phyloP scores from a whole-genome alignment of 1,139 yeast genomes.

The Geotrichum bryndzae region DNA sequence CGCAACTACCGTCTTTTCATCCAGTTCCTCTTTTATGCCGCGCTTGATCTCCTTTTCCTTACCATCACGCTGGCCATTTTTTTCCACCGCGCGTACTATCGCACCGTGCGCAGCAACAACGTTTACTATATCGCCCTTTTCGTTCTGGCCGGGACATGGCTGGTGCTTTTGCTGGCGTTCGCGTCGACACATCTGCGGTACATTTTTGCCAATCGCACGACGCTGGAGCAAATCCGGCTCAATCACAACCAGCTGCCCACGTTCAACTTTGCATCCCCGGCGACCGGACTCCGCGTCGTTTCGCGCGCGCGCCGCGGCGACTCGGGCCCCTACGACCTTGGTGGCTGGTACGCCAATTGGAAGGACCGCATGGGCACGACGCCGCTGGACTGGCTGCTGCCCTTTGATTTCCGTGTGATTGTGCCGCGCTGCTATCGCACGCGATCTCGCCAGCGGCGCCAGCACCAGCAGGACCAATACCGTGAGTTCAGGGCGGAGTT shows the following conservation, averaged over 20 bases:
- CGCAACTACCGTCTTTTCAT: constrained; percentile 53
- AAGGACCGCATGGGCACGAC: constrained; percentile 8
- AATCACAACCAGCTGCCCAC: constrained; percentile 25
- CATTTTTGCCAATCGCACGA: constrained; percentile 30
- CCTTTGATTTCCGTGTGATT: not conserved
- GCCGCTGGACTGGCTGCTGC: constrained; percentile 9
- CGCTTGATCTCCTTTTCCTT: not conserved
- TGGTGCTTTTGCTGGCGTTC: constrained; percentile 26
- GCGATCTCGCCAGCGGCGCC: not conserved
- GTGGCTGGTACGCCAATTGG: constrained; percentile 20
- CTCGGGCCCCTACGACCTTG: constrained; percentile 33
- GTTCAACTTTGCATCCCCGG: constrained; percentile 24
- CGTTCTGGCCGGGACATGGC: constrained; percentile 26
- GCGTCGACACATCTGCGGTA: constrained; percentile 29
- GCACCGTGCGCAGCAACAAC: not conserved
- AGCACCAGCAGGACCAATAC: not conserved
- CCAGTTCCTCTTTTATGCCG: not conserved
- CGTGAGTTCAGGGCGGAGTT: not conserved
- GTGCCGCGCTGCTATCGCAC: not conserved
- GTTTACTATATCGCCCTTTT: constrained; percentile 32
- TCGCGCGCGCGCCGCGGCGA: not conserved
- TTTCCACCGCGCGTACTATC: not conserved
- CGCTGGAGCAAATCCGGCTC: constrained; percentile 33
- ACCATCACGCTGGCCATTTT: not conserved
- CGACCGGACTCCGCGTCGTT: constrained; percentile 5